Evolutionary conservation across 352 stramenopile genomes (phyloP), one percentile per base, ranked within the genome.

Genomic region (Phytophthora melonis): DNA sequence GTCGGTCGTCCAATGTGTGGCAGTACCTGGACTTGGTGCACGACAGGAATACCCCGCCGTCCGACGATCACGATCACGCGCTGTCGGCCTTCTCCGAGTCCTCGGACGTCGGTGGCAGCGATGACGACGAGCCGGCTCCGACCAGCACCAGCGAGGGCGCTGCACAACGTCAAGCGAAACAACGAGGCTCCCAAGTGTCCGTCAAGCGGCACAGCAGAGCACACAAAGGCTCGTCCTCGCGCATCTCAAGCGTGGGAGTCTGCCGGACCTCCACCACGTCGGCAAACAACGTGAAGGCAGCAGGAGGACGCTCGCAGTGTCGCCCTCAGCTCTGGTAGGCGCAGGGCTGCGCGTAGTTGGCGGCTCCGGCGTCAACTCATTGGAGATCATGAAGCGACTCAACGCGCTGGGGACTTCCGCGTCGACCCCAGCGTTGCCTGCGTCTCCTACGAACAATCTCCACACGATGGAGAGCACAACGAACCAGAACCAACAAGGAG

Each of bases 1-100:
- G 86, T 0, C 81, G 86, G 11, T 90, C 86, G 11, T 93, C 86
- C 9, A 93, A 93, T 43, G 72, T 93, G 23, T 93, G 86, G 86
- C 82, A 91, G 68, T 93, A 93, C 65, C 58, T 92, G 67, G 82
- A 91, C 47, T 56, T 69, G 0, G 68, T 90, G 6, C 81, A 91
- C 23, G 76, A 86, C 34, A 80, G 78, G 2, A 68, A 73, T 36
- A 85, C 81, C 9, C 68, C 68, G 14, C 50, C 50, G 11, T 47
- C 56, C 23, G 54, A 27, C 23, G 23, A 27, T 1, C 47, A 27
- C 23, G 23, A 27, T 1, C 47, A n/a, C 10, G 57, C 25, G 43
- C 52, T 58, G 18, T 69, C 66, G 7, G 53, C 54, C 5, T 63
- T 70, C 8, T 52, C 63, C 0, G 63, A 70, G 52, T 59, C 58